Conservation (phyloP, 352 stramenopile genomes). For the Phytophthora melonis region DNA sequence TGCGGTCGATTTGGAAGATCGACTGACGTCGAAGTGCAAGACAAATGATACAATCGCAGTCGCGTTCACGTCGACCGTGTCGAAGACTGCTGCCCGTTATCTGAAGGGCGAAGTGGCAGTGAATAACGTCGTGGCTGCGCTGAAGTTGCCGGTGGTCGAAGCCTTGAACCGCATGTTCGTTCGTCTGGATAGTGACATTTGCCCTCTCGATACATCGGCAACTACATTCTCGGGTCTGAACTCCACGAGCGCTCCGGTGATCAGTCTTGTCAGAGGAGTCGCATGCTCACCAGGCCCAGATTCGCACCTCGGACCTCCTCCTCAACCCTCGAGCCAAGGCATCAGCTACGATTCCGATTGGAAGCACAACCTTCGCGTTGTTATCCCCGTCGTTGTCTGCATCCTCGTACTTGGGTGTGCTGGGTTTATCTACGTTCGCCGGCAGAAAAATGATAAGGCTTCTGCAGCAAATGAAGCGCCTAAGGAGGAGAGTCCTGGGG, state of each 20-base stretch:
- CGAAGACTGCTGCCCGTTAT: slow-evolving; percentile 14
- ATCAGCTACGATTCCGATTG: slow-evolving; percentile 6
- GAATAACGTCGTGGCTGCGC: slow-evolving; percentile 22
- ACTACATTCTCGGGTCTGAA: not conserved
- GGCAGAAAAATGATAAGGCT: slow-evolving; percentile 37
- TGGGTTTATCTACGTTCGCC: slow-evolving; percentile 44
- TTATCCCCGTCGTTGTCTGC: slow-evolving; percentile 48
- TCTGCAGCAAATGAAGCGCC: slow-evolving; percentile 15
- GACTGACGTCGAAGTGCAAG: slow-evolving; percentile 20
- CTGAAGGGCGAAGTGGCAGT: slow-evolving; percentile 30
- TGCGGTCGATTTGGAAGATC: slow-evolving; percentile 26
- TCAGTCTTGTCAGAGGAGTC: not conserved
- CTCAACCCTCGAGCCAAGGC: not conserved
- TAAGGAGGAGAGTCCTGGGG: slow-evolving; percentile 38
- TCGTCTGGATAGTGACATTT: slow-evolving; percentile 31
- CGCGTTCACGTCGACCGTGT: slow-evolving; percentile 35
- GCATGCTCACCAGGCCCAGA: not conserved
- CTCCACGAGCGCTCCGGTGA: not conserved
- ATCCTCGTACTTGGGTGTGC: slow-evolving; percentile 51
- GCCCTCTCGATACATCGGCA: slow-evolving; percentile 7
- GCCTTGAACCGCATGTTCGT: slow-evolving; percentile 44
- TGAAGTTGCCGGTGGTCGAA: slow-evolving; percentile 33
- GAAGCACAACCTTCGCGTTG: slow-evolving; percentile 30
- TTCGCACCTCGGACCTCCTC: not conserved
- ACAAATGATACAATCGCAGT: slow-evolving; percentile 44